Evolutionary conservation across 2,329 filamentous ascomycete species (phyloP), one percentile per base, ranked within the genome.

Genomic region (Aspergillus piperis): DNA sequence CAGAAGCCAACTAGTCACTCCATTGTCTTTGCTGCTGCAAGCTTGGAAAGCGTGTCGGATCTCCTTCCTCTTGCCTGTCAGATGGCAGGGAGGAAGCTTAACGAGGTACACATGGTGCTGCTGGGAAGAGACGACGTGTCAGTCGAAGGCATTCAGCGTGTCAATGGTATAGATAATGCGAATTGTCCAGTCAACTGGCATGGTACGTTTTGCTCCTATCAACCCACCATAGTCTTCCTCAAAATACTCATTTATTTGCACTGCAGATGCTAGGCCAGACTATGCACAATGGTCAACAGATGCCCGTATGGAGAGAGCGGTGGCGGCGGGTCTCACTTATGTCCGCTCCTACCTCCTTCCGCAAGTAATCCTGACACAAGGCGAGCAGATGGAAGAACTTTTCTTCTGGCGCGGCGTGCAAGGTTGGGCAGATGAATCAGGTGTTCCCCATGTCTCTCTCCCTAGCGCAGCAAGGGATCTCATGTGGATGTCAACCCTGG

Each of bases 1-100:
- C 36, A 63, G 72, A 32, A 77, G 39, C 91, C 90, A 70, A 84
- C 84, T 54, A 92, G 92, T 69, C 64, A 55, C 53, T 65, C 66
- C 23, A 83, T 96, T 15, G 75, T 97, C 3, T 96, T 96, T 72
- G 89, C 88, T 4, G 88, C 90, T 3, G 88, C 90, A 0, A 92
- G 84, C 62, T 77, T 96, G 54, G 85, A 85, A 73, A 95, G 91
- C 71, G 86, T 88, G 15, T 84, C 90, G 0, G 84, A 84, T 32
- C 74, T 97, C 56, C 79, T 96, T 32, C 92, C 92, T 0, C 81
- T 96, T 71, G 91, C 93, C 5, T 98, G 95, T 75, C 86, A 91
- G 68, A 97, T 97, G 93, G 88, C 88, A 6, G 75, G 75, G 21
- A 83, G 87, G 74, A 82, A 84, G 58, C 81, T 84, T 60, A 96